phyloP scores from a whole-genome alignment of 2,329 filamentous ascomycete genomes.

The Boeremia lycopersici region DNA sequence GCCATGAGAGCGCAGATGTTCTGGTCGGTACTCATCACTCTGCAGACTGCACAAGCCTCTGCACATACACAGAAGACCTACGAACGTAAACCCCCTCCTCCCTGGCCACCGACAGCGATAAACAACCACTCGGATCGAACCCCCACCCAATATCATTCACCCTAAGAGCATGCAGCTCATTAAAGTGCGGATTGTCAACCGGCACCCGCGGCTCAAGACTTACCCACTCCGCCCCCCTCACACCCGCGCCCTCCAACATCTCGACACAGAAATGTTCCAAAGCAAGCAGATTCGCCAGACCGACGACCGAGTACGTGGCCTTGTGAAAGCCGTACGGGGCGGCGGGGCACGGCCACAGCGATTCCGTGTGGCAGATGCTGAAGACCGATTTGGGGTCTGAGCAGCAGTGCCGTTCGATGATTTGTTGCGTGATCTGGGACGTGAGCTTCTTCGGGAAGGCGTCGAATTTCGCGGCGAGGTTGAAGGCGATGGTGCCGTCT shows the following conservation, averaged over 20 bases:
- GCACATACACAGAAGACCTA: too few relatives aligned
- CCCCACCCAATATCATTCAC: too few relatives aligned
- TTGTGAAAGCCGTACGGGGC: background rate
- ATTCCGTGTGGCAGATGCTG: background rate
- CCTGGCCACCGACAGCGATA: too few relatives aligned
- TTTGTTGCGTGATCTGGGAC: background rate
- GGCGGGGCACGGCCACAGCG: background rate
- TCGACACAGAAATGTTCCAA: background rate
- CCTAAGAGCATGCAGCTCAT: too few relatives aligned
- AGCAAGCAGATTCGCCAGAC: background rate
- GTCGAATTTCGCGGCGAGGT: background rate
- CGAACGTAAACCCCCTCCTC: too few relatives aligned
- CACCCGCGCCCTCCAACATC: background rate
- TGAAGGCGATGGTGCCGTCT: background rate
- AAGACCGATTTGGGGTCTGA: background rate
- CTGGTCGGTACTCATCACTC: too few relatives aligned
- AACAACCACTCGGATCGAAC: too few relatives aligned
- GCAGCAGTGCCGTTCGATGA: background rate
- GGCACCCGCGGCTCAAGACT: background rate
- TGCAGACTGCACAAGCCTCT: too few relatives aligned
- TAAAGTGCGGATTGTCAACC: background rate
- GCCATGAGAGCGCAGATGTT: too few relatives aligned
- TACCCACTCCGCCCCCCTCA: background rate
- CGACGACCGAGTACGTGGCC: background rate
- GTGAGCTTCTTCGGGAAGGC: background rate